These are phyloP conservation scores for Lobosporangium transversale DNA, from an alignment of 192 early-diverging fungal species.

Conservation along the genomic window DNA sequence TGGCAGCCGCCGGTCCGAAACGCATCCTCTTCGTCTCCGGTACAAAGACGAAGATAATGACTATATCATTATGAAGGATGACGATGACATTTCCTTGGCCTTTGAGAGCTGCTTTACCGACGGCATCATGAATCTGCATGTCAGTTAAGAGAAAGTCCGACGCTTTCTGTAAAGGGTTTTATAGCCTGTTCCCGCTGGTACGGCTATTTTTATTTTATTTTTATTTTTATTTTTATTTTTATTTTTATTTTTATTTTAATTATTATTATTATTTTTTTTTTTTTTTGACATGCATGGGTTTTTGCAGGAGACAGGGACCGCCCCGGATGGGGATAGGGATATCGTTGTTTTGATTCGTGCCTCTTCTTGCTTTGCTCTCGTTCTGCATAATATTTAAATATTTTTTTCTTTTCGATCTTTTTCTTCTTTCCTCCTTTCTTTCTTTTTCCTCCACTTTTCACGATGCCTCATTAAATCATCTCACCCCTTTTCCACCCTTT, in stretches of 20 bases:
- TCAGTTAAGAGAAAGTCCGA: slow-evolving; percentile 57
- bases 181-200: too few relatives aligned
- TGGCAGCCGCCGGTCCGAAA: slow-evolving; percentile 65
- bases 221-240: too few relatives aligned
- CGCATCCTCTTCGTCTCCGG: slow-evolving; percentile 73
- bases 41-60: slow-evolving; percentile 97
- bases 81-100: slow-evolving; percentile 93
- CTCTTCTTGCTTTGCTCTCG: too few relatives aligned
- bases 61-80: slow-evolving; percentile 86
- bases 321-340: too few relatives aligned
- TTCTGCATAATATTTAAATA: too few relatives aligned
- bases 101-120: slow-evolving; percentile 74
- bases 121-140: slow-evolving; percentile 62
- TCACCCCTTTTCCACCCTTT: neutral
- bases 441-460: neutral
- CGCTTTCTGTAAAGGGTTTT: too few relatives aligned
- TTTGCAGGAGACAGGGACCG: too few relatives aligned
- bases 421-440: neutral
- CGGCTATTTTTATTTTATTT: too few relatives aligned
- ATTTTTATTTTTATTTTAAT: too few relatives aligned
- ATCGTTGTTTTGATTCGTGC: too few relatives aligned
- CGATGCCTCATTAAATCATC: neutral
- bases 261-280: too few relatives aligned
- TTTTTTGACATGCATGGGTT: too few relatives aligned
- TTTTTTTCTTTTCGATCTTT: neutral